Conservation (phyloP, 805 yeast genomes). For the Wickerhamiella lipophila region DNA sequence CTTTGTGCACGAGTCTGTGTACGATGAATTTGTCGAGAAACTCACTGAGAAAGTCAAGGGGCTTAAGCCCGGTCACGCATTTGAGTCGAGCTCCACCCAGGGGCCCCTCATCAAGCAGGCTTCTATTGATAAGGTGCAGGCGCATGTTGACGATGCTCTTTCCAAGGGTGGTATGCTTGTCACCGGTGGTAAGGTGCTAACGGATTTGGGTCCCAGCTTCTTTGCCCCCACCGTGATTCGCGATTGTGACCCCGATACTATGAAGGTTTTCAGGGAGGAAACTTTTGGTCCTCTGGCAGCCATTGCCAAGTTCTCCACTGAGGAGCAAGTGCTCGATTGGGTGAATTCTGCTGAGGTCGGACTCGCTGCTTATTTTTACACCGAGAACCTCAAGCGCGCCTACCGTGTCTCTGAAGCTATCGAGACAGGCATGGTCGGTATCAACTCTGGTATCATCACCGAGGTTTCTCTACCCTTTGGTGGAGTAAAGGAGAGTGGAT, state of each 20-base stretch:
- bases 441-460: conserved; percentile 60
- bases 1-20: conserved; percentile 50
- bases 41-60: conserved; percentile 36
- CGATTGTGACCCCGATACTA: conserved; percentile 40
- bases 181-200: conserved; percentile 44
- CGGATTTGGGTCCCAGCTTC: conserved; percentile 49
- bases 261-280: conserved; percentile 53
- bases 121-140: conserved; percentile 48
- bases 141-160: conserved; percentile 55
- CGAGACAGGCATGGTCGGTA: conserved; percentile 73
- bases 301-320: conserved; percentile 48
- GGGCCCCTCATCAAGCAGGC: conserved; percentile 62
- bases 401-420: conserved; percentile 53
- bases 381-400: conserved; percentile 41
- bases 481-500: conserved; percentile 66
- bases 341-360: conserved; percentile 66
- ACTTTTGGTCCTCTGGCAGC: conserved; percentile 77
- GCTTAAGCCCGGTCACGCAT: conserved; percentile 50
- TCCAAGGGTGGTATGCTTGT: conserved; percentile 51
- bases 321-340: conserved; percentile 45
- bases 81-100: conserved; percentile 47
- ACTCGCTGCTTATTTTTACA: conserved; percentile 63
- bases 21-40: conserved; percentile 44
- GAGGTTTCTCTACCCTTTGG: conserved; percentile 44
- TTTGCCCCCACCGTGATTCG: conserved; percentile 56